These are phyloP conservation scores for Fistulina hepatica DNA, from an alignment of 1,284 basidiomycete species.

Conservation along the genomic window DNA sequence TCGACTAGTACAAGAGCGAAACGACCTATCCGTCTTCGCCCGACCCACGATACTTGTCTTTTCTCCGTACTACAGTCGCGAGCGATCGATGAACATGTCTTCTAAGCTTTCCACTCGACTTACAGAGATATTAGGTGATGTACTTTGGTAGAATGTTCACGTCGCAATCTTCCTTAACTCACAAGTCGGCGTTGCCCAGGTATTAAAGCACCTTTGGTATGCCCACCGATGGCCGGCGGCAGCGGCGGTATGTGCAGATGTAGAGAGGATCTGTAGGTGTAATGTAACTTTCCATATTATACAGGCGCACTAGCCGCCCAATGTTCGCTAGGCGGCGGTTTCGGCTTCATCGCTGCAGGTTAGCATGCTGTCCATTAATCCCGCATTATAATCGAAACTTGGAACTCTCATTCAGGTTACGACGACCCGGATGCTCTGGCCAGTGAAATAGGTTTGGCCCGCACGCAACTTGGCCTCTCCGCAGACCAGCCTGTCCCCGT, in stretches of 20 bases:
- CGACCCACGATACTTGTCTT: too few species aligned
- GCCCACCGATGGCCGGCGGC: slow-evolving; percentile 59
- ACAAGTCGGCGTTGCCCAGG: slow-evolving; percentile 24
- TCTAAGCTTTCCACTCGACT: slow-evolving; percentile 9
- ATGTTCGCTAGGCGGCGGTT: slow-evolving; percentile 53
- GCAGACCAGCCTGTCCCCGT: slow-evolving; percentile 35
- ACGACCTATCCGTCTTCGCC: too few species aligned
- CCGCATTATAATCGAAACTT: not conserved
- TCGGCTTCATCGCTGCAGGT: slow-evolving; percentile 60
- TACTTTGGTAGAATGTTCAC: not conserved
- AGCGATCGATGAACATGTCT: too few species aligned
- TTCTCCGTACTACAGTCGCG: too few species aligned
- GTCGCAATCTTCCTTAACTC: slow-evolving; percentile 1
- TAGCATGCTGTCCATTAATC: slow-evolving; percentile 7
- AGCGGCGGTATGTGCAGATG: slow-evolving; percentile 31
- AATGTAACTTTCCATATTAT: slow-evolving; percentile 1
- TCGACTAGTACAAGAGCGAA: too few species aligned
- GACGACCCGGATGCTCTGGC: slow-evolving; percentile 30
- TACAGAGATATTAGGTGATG: slow-evolving; percentile 10
- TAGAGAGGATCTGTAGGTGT: not conserved
- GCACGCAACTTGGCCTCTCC: slow-evolving; percentile 22
- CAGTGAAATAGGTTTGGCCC: slow-evolving; percentile 39
- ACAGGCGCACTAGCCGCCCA: slow-evolving; percentile 47
- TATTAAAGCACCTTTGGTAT: slow-evolving; percentile 45
- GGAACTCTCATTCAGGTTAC: slow-evolving; percentile 29